Evolutionary conservation across 768 basidiomycete species (phyloP).

Genomic region (Calvatia gigantea): DNA sequence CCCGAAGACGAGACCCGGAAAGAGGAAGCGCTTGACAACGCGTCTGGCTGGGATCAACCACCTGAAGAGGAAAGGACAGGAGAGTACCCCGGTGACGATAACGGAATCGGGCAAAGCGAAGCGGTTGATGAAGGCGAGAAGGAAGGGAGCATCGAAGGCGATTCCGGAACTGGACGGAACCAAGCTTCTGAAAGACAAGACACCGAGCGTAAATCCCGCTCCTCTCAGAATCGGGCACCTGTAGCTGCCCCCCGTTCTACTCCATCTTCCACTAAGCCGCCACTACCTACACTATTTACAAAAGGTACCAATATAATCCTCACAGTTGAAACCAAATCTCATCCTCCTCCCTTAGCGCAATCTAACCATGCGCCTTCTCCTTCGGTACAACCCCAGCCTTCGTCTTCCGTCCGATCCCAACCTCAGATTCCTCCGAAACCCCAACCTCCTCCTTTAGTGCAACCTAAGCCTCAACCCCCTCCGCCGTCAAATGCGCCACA

Average conservation of each 20-base stretch:
- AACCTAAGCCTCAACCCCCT: not conserved
- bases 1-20: too few relatives aligned
- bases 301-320: not conserved
- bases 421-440: too few relatives aligned
- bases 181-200: not conserved
- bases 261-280: not conserved
- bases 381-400: not conserved
- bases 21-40: too few relatives aligned
- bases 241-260: not conserved
- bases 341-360: not conserved
- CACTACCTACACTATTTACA: not conserved
- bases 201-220: not conserved
- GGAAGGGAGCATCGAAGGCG: not conserved
- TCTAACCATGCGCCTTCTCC: not conserved
- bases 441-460: not conserved
- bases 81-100: too few relatives aligned
- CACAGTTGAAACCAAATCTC: not conserved
- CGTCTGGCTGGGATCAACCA: not conserved
- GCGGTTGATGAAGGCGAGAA: not conserved
- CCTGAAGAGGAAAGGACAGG: not conserved
- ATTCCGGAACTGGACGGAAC: not conserved
- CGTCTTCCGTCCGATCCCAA: not conserved
- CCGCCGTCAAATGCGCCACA: not conserved
- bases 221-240: not conserved
- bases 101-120: not conserved